Percentiles rank a stretch among this genome's conserved stretches.
Evolutionary conservation across 2,329 filamentous ascomycete genomes (phyloP).

Genomic region (Biscogniauxia sp.): DNA sequence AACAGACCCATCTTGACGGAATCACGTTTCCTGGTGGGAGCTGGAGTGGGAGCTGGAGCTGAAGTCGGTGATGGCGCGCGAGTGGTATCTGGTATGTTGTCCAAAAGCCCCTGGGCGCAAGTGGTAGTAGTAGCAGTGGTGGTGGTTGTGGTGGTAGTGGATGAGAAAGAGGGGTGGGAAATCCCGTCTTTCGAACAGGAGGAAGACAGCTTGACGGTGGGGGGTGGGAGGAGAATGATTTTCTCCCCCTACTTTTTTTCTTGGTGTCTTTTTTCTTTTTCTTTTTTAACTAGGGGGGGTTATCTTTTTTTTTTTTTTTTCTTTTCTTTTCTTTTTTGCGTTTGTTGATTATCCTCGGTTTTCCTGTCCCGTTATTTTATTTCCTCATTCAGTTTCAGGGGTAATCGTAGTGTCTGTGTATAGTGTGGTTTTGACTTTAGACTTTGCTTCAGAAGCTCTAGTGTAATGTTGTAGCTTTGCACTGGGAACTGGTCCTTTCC

Average conservation of each 20-base stretch:
- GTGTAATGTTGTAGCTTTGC: no score
- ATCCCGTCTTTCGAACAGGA: neutral
- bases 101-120: neutral
- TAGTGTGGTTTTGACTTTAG: no score
- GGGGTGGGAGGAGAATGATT: slow-evolving; percentile 10
- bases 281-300: neutral
- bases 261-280: slow-evolving; percentile 4
- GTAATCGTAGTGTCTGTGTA: no score
- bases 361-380: no score
- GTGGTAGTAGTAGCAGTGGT: neutral
- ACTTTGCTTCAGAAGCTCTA: no score
- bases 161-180: neutral
- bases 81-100: neutral
- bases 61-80: slow-evolving; percentile 1
- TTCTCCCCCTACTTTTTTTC: slow-evolving; percentile 10
- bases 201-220: neutral
- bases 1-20: slow-evolving; percentile 50
- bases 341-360: neutral
- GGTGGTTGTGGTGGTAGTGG: neutral
- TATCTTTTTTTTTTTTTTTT: neutral
- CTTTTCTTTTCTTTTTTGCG: neutral
- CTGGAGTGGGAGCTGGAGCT: no score
- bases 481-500: no score
- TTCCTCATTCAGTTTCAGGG: no score
- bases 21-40: neutral